Conservation (phyloP, 2,329 filamentous ascomycete genomes). For the Leptodontidium sp. region DNA sequence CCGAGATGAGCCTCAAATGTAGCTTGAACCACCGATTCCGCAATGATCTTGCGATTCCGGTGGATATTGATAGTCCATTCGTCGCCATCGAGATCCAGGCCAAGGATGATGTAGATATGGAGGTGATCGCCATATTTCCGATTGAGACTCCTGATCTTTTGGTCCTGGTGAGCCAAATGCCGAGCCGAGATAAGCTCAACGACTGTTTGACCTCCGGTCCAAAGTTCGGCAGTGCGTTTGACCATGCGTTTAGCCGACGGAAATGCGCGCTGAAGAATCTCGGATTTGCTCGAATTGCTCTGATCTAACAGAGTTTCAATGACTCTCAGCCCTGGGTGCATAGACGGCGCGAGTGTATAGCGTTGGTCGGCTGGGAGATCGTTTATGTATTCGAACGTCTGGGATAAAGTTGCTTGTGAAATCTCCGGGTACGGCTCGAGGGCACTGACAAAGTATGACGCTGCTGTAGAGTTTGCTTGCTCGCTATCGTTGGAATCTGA, state of each 20-base stretch:
- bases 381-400: slow-evolving; percentile 47
- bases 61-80: slow-evolving; percentile 29
- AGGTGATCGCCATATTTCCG: slow-evolving; percentile 18
- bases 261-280: slow-evolving; percentile 22
- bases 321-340: slow-evolving; percentile 29
- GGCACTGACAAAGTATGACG: slow-evolving; percentile 54
- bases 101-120: slow-evolving; percentile 24
- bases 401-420: slow-evolving; percentile 36
- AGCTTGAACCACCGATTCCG: slow-evolving; percentile 38
- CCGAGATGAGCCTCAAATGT: slow-evolving; percentile 36
- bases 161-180: slow-evolving; percentile 29
- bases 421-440: slow-evolving; percentile 31
- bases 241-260: slow-evolving; percentile 16
- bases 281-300: background rate
- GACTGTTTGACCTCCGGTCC: slow-evolving; percentile 19
- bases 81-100: slow-evolving; percentile 20
- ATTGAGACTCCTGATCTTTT: slow-evolving; percentile 27
- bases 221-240: slow-evolving; percentile 15
- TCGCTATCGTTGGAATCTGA: slow-evolving; percentile 42
- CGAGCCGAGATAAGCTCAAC: slow-evolving; percentile 23
- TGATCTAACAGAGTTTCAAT: slow-evolving; percentile 22
- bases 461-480: background rate
- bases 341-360: slow-evolving; percentile 25
- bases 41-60: slow-evolving; percentile 35
- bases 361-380: slow-evolving; percentile 37